Conservation (phyloP, 1,284 basidiomycete species). For the Schizophyllum commune region DNA sequence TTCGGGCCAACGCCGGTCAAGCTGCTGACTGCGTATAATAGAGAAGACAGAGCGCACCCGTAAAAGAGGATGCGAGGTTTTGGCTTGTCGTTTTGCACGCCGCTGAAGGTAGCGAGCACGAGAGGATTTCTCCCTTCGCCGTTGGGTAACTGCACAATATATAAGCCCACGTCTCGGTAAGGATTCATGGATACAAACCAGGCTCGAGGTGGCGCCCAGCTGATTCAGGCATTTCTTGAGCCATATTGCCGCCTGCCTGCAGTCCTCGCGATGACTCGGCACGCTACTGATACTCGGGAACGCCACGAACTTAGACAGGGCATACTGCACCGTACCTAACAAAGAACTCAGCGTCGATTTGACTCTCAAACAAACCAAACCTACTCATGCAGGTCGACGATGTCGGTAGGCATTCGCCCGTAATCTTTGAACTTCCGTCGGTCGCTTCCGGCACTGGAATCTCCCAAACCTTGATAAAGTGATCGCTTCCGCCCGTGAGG, state of each 20-base stretch:
- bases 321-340: conserved; percentile 58
- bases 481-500: conserved; percentile 82
- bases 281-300: conserved; percentile 79
- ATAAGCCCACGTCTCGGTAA: conserved; percentile 2
- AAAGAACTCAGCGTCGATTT: background rate
- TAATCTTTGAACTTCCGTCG: background rate
- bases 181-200: conserved; percentile 55
- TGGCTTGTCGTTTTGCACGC: conserved; percentile 41
- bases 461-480: conserved; percentile 62
- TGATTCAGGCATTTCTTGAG: conserved; percentile 81
- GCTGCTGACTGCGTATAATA: background rate
- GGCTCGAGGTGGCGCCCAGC: conserved; percentile 71
- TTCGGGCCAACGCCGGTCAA: conserved; percentile 17
- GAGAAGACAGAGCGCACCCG: conserved; percentile 36
- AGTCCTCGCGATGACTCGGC: conserved; percentile 73
- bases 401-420: conserved; percentile 6
- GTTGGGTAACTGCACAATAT: conserved; percentile 47
- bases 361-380: background rate
- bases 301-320: conserved; percentile 81
- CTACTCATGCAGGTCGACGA: conserved; percentile 1
- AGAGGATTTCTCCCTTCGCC: conserved; percentile 69
- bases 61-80: conserved; percentile 81
- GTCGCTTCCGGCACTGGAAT: background rate
- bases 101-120: conserved; percentile 80
- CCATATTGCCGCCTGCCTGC: conserved; percentile 88